Percentiles rank a stretch among this genome's conserved stretches.
Evolutionary conservation across 2,329 filamentous ascomycete genomes (phyloP).

Genomic region (Gyromitra esculenta): DNA sequence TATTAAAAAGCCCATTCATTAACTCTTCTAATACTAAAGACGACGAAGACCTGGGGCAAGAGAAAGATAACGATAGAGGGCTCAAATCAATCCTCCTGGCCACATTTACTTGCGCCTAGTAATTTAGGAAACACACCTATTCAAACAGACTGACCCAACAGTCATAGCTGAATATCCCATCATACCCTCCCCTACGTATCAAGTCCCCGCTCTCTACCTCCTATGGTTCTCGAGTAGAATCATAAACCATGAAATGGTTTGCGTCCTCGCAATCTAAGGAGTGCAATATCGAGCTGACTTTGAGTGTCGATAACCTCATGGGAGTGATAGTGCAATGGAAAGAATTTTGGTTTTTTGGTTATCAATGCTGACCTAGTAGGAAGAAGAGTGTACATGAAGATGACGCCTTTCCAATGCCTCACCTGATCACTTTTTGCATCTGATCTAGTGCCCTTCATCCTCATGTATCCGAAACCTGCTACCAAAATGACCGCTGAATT

Average conservation of each 20-base stretch:
- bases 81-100: not conserved
- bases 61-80: conserved; percentile 11
- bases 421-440: conserved; percentile 26
- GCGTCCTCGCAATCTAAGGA: not conserved
- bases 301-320: not conserved
- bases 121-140: conserved; percentile 2
- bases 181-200: conserved; percentile 53
- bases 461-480: conserved; percentile 19
- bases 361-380: conserved; percentile 11
- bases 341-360: conserved; percentile 9
- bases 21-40: not conserved
- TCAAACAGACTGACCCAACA: not conserved
- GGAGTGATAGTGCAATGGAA: not conserved
- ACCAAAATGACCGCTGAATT: conserved; percentile 26
- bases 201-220: conserved; percentile 54
- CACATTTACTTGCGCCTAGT: not conserved
- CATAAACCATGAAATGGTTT: not conserved
- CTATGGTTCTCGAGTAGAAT: conserved; percentile 64
- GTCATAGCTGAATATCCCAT: conserved; percentile 50
- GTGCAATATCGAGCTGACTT: not conserved
- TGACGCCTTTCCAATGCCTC: conserved; percentile 37
- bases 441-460: not conserved
- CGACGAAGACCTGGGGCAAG: not conserved
- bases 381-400: conserved; percentile 38
- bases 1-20: not conserved